phyloP scores from a whole-genome alignment of 176 grass and related monocot species.

The Typha latifolia region DNA sequence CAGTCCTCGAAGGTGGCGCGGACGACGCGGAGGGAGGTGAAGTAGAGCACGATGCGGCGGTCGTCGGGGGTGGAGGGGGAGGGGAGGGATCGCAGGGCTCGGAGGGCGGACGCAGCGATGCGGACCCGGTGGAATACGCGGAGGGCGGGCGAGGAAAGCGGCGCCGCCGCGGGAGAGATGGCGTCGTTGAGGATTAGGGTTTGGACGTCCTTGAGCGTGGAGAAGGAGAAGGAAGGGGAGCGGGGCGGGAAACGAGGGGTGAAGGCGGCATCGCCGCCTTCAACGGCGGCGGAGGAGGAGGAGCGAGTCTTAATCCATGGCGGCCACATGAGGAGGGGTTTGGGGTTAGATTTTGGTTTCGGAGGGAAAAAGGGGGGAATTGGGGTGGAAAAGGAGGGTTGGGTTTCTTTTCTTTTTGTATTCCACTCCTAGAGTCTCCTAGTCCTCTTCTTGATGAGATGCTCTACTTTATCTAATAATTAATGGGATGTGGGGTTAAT shows the following conservation, averaged over 20 bases:
- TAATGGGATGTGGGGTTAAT: not conserved
- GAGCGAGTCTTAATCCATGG: conserved; percentile 54
- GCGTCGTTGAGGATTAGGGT: conserved; percentile 37
- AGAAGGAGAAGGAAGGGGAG: conserved; percentile 45
- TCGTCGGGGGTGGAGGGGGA: conserved; percentile 12
- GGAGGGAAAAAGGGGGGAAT: conserved; percentile 1
- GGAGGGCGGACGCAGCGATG: conserved; percentile 42
- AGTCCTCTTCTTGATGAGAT: no score
- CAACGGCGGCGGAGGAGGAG: conserved; percentile 16
- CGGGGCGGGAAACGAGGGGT: not conserved
- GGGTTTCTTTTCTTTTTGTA: conserved; percentile 9
- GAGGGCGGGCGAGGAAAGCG: conserved; percentile 25
- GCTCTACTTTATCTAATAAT: not conserved
- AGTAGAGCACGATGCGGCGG: conserved; percentile 69
- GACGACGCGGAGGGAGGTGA: conserved; percentile 67
- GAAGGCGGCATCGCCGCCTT: not conserved
- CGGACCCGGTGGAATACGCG: conserved; percentile 60
- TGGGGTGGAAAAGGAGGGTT: conserved; percentile 10
- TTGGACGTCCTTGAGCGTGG: conserved; percentile 62
- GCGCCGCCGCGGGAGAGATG: conserved; percentile 1
- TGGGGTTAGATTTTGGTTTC: no score
- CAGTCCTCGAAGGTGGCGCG: conserved; percentile 70
- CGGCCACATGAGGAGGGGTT: conserved; percentile 43
- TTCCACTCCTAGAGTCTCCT: no score
- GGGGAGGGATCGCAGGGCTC: conserved; percentile 45